Evolutionary conservation across 495 filamentous ascomycete species (phyloP).

Genomic region (Glonium stellatum): DNA sequence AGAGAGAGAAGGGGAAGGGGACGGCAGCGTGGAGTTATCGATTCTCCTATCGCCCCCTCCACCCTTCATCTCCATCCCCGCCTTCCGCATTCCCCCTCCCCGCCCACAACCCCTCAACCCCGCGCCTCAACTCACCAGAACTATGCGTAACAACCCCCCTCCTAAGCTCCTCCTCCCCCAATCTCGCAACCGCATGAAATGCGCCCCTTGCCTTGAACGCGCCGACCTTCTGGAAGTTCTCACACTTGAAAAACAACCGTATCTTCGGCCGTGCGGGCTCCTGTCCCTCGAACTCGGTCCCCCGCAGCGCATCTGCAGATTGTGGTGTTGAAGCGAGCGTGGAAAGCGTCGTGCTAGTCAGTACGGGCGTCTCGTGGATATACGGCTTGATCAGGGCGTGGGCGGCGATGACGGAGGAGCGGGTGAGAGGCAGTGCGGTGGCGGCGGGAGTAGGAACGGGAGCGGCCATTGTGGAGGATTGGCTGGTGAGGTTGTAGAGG

Average conservation of each 20-base stretch:
- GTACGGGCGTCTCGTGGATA: slow-evolving; percentile 77
- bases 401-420: slow-evolving; percentile 60
- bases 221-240: slow-evolving; percentile 85
- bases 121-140: slow-evolving; percentile 67
- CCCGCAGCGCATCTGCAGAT: slow-evolving; percentile 43
- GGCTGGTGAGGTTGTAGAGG: neutral
- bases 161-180: slow-evolving; percentile 56
- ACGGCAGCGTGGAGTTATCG: too few species aligned
- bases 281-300: slow-evolving; percentile 52
- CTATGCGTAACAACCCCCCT: slow-evolving; percentile 87
- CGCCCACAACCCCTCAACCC: too few species aligned
- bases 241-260: slow-evolving; percentile 89
- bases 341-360: slow-evolving; percentile 69
- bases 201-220: slow-evolving; percentile 92
- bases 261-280: slow-evolving; percentile 57
- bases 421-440: slow-evolving; percentile 55
- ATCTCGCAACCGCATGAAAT: slow-evolving; percentile 74
- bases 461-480: slow-evolving; percentile 29
- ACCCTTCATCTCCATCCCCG: too few species aligned
- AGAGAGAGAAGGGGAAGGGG: too few species aligned
- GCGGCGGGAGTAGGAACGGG: too few species aligned
- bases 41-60: too few species aligned
- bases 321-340: slow-evolving; percentile 67
- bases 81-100: too few species aligned
- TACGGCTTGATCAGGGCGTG: slow-evolving; percentile 63